Evolutionary conservation across 2,329 filamentous ascomycete genomes (phyloP).

Genomic region (Aspergillus transmontanensis): DNA sequence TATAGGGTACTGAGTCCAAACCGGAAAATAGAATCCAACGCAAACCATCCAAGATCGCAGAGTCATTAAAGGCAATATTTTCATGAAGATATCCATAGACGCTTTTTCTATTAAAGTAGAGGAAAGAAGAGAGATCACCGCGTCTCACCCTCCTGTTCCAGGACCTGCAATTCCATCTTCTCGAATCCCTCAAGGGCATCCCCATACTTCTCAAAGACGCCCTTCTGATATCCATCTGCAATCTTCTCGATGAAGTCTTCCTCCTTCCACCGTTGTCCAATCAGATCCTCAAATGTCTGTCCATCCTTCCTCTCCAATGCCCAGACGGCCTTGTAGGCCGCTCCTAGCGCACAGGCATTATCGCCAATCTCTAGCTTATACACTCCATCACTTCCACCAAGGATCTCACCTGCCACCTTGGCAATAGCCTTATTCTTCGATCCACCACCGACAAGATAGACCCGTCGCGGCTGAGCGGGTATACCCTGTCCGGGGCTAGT

Average conservation of each 20-base stretch:
- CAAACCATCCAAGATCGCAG: neutral
- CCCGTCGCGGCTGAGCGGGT: slow-evolving; percentile 80
- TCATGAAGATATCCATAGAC: neutral
- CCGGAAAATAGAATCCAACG: neutral
- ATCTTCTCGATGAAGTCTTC: slow-evolving; percentile 80
- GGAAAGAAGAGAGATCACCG: neutral
- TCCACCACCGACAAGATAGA: slow-evolving; percentile 94
- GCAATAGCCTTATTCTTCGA: slow-evolving; percentile 89
- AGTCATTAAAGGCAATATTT: neutral
- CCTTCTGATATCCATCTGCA: slow-evolving; percentile 75
- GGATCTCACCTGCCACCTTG: slow-evolving; percentile 78
- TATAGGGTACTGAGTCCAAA: neutral
- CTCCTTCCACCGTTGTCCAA: slow-evolving; percentile 83
- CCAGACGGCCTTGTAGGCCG: slow-evolving; percentile 96
- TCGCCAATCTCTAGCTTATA: slow-evolving; percentile 93
- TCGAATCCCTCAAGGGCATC: slow-evolving; percentile 75
- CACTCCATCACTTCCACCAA: slow-evolving; percentile 86
- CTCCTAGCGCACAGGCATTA: slow-evolving; percentile 90
- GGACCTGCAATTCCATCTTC: slow-evolving; percentile 69
- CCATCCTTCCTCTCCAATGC: slow-evolving; percentile 68
- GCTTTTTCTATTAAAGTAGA: neutral
- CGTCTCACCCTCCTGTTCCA: slow-evolving; percentile 44
- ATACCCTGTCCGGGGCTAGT: slow-evolving; percentile 56
- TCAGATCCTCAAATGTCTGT: slow-evolving; percentile 85
- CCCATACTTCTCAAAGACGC: slow-evolving; percentile 77